phyloP scores from a whole-genome alignment of 768 basidiomycete species.

The Trametes punicea region DNA sequence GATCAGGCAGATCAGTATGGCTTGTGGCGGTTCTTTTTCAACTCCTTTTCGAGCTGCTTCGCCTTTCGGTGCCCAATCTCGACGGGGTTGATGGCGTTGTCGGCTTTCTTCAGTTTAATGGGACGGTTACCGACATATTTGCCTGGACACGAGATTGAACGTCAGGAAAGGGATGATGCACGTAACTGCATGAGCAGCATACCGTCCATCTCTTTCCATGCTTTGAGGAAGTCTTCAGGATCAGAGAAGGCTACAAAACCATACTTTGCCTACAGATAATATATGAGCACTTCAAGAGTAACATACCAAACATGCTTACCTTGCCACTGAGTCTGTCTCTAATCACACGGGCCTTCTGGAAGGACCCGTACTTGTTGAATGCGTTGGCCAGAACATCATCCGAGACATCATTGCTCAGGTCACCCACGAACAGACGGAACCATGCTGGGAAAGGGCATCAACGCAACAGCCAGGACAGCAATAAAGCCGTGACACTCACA shows the following conservation, averaged over 20 bases:
- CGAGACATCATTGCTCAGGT: slow-evolving; percentile 96
- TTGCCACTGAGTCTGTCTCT: slow-evolving; percentile 92
- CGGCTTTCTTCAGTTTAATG: slow-evolving; percentile 94
- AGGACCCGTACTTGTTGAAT: slow-evolving; percentile 90
- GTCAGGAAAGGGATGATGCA: not conserved
- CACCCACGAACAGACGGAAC: slow-evolving; percentile 97
- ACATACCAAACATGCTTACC: slow-evolving; percentile 39
- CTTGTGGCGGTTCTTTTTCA: slow-evolving; percentile 83
- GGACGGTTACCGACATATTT: slow-evolving; percentile 99
- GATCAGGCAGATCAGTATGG: too few species aligned
- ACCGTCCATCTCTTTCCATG: slow-evolving; percentile 99
- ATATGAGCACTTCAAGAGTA: slow-evolving; percentile 10
- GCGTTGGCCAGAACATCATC: slow-evolving; percentile 92
- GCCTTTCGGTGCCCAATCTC: slow-evolving; percentile 94
- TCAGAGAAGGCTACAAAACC: slow-evolving; percentile 98
- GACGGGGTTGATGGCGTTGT: slow-evolving; percentile 83
- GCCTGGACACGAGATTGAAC: slow-evolving; percentile 41
- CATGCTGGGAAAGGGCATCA: slow-evolving; percentile 54
- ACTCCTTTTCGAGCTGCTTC: slow-evolving; percentile 80
- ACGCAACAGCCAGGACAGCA: slow-evolving; percentile 12
- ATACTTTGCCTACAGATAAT: slow-evolving; percentile 72
- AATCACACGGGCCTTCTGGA: slow-evolving; percentile 93
- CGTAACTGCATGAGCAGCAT: slow-evolving; percentile 26
- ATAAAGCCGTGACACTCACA: slow-evolving; percentile 49
- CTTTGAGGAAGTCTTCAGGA: slow-evolving; percentile 96